Conservation (phyloP, 192 early-diverging fungal genomes). For the Backusella morwellensis region DNA sequence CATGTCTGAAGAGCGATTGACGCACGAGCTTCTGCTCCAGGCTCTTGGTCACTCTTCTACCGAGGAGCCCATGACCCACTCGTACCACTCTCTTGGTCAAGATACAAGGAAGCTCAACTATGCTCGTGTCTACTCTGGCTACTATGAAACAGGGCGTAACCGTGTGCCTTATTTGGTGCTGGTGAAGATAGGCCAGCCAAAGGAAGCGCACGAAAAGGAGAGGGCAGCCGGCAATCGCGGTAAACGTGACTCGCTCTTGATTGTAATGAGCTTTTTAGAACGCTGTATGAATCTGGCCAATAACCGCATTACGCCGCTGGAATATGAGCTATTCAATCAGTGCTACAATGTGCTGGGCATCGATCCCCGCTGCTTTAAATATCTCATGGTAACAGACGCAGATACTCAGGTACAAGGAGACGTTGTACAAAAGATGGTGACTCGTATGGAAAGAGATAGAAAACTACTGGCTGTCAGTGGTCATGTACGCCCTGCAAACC, state of each 20-base stretch:
- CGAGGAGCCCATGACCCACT: constrained; percentile 43
- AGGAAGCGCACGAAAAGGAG: constrained; percentile 31
- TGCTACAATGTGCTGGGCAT: constrained; percentile 62
- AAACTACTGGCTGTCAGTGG: constrained; percentile 62
- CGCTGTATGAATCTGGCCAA: constrained; percentile 58
- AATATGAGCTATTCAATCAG: constrained; percentile 66
- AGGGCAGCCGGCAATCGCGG: constrained; percentile 60
- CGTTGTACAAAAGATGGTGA: constrained; percentile 50
- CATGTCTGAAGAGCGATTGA: constrained; percentile 54
- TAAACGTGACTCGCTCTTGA: constrained; percentile 85
- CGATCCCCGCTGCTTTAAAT: constrained; percentile 62
- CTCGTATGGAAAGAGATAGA: constrained; percentile 53
- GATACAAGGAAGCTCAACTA: constrained; percentile 55
- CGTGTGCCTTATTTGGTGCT: constrained; percentile 60
- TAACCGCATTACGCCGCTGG: constrained; percentile 62
- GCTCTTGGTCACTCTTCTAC: constrained; percentile 62
- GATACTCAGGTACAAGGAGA: constrained; percentile 62
- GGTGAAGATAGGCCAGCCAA: constrained; percentile 58
- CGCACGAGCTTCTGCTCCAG: constrained; percentile 60
- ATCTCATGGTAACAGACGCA: constrained; percentile 63
- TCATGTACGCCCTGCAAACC: constrained; percentile 63
- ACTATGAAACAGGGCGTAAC: constrained; percentile 48
- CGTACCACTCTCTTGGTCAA: constrained; percentile 51
- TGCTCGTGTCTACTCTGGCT: constrained; percentile 67
- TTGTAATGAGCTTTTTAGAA: constrained; percentile 82